These are phyloP conservation scores for Nitzschia sp. DNA, from an alignment of 108 stramenopile genomes.

Conservation along the genomic window DNA sequence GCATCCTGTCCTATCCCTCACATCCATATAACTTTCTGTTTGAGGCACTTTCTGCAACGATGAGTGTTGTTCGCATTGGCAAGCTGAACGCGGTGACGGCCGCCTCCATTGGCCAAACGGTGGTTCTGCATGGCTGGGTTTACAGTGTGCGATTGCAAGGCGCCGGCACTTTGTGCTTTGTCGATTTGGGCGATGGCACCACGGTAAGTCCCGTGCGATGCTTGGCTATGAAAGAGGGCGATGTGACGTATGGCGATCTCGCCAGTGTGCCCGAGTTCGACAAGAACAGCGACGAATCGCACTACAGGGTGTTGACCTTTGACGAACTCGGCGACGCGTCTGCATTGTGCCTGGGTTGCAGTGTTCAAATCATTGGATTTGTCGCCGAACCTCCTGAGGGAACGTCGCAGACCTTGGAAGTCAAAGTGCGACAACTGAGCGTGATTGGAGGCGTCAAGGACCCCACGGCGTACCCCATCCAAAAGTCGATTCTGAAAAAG, in stretches of 20 bases:
- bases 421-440: conserved; percentile 43
- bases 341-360: conserved; percentile 51
- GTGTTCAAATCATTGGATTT: conserved; percentile 50
- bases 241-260: background rate
- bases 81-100: conserved; percentile 7
- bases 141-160: conserved; percentile 57
- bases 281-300: conserved; percentile 31
- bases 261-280: background rate
- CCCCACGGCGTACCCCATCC: conserved; percentile 57
- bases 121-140: conserved; percentile 64
- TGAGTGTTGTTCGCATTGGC: conserved; percentile 1
- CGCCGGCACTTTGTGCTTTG: conserved; percentile 63
- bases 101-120: conserved; percentile 12
- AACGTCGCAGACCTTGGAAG: conserved; percentile 65
- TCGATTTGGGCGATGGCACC: conserved; percentile 70
- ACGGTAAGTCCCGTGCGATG: conserved; percentile 56
- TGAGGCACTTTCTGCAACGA: too few species aligned
- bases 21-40: too few species aligned
- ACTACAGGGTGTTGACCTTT: conserved; percentile 50
- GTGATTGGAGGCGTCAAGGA: conserved; percentile 65
- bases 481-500: conserved; percentile 71
- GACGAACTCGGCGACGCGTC: conserved; percentile 49
- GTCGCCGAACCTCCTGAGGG: conserved; percentile 61
- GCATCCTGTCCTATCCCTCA: too few species aligned
- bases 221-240: conserved; percentile 33